Base-by-base conservation (phyloP, 192 early-diverging fungal genomes). In the Backusella tuberculispora region DNA sequence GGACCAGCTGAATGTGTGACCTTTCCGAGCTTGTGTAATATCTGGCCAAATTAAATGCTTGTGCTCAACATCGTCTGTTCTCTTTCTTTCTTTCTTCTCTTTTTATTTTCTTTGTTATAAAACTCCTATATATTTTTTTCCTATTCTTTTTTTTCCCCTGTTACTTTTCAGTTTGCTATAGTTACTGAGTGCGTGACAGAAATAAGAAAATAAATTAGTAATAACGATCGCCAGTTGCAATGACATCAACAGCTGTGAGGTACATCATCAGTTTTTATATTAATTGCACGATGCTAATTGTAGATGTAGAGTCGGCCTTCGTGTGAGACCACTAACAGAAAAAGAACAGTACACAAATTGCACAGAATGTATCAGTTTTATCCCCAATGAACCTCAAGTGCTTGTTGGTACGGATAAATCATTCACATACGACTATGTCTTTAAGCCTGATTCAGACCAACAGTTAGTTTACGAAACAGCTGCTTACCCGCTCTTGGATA, bases 361-460 rank as follows among this genome's bases (percentile, higher is more conserved):
- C 67, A 83, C 78, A 12, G 89, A 90, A 81, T 90, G 88, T 63
- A 76, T 90, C 48, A 77, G 85, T 6, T 83, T 83, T 72, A 85
- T 90, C 38, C 85, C 86, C 3, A 85, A 85, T 66, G 86, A 89
- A 19, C 85, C 90, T 1, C 90, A 89, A 73, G 80, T 92, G 15
- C 76, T 89, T 12, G 83, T 92, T 37, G 89, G 87, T 15, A 82
- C 83, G 0, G 89, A 91, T 63, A 85, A 85, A 53, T 88, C 88
- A 8, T 91, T 91, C 74, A 90, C 90, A 40, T 94, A 88, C 75
- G 92, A 94, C 75, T 83, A 89, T 76, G 89, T 92, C 15, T 94
- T 88, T 81, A 77, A 81, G n/a, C 73, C 84, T 15, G 78, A 85
- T 26, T 74, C 86, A 10, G 56, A 69, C 12, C 90, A 95, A 73